Evolutionary conservation across 2,329 filamentous ascomycete genomes (phyloP), one percentile per base, ranked within the genome.

Genomic region (Cladosporium sp.): DNA sequence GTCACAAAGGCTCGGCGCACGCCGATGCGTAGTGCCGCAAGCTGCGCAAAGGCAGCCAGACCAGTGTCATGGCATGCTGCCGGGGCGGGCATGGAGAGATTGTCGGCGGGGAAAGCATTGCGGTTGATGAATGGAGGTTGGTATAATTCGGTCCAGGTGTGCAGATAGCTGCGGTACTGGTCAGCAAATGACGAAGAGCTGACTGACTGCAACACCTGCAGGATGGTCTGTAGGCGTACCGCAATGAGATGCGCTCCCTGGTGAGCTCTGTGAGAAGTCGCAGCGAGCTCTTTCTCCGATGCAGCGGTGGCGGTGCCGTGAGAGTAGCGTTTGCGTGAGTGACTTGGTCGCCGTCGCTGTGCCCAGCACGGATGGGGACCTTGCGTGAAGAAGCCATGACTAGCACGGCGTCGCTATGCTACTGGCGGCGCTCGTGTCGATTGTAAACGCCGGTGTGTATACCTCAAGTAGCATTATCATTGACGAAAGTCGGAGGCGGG

Each of bases 1-100:
- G 75, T 75, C 18, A 80, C 70, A 64, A 80, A 72, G 37, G 69
- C 71, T 32, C 77, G 71, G 53, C 74, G 72, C 22, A 71, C 70
- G 13, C 71, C 67, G 36, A 79, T 65, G 1, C 76, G 68, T 48
- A 80, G 68, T 9, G 76, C 68, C 24, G 71, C 73, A 19, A 81
- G 67, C 60, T 81, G 78, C 4, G 77, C 68, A 51, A 73, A 71
- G 4, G 72, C 70, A 1, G 69, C 70, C 19, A 78, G 66, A 19
- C 70, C 72, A 1, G 73, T 74, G 59, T 74, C 77, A 37, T 53
- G 47, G 39, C 50, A 54, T 50, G 43, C 3, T 51, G 48, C 11
- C 15, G 54, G 40, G 5, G 39, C 18, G 7, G 40, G 40, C n/a
- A 43, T n/a, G n/a, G n/a, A 20, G 19, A 20, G 37, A 27, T 9